Evolutionary conservation across 345 rosid genomes (phyloP), one percentile per base, ranked within the genome.

Genomic region (Chamaenerion angustifolium): DNA sequence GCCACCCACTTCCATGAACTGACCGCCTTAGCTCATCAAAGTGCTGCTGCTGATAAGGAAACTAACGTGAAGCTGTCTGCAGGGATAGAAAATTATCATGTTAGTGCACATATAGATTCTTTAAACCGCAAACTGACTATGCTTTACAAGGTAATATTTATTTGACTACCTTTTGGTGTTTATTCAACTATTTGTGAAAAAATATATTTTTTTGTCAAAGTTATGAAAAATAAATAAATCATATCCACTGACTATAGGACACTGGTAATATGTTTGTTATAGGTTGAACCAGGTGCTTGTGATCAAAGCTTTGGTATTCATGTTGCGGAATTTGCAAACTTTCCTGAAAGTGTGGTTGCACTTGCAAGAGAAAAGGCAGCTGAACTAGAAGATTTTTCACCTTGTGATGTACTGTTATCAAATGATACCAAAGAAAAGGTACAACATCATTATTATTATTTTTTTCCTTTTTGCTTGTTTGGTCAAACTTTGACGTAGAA

Each of bases 301-400:
- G 96, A 92, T 76, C 98, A 92, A 64, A 92, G 98, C 72, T 92
- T 92, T 55, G 96, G 98, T 45, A 87, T 92, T 62, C 98, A 92
- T 61, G 98, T 92, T 53, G 96, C 98, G 4, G 96, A 92, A 61
- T 92, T 84, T 57, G 96, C 96, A 52, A 87, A 87, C 68, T 92
- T 92, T 69, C 96, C 98, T 23, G 88, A 80, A 68, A 87, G 86
- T 60, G 96, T 87, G 44, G 96, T 87, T 15, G 68, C 86, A 14
- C 88, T 92, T 11, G 94, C 96, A 43, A 76, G 98, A 66, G 94
- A 84, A 67, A 92, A 87, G 74, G 98, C 95, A 47, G 76, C 87
- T 35, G 98, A 92, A 68, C 68, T 92, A 64, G 96, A 87, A 65
- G 98, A 87, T 74, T 92, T 92, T 80, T 80, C 96, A 12, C 78